Base-by-base conservation (phyloP, 441 rosid species). In the Viola pubescens region DNA sequence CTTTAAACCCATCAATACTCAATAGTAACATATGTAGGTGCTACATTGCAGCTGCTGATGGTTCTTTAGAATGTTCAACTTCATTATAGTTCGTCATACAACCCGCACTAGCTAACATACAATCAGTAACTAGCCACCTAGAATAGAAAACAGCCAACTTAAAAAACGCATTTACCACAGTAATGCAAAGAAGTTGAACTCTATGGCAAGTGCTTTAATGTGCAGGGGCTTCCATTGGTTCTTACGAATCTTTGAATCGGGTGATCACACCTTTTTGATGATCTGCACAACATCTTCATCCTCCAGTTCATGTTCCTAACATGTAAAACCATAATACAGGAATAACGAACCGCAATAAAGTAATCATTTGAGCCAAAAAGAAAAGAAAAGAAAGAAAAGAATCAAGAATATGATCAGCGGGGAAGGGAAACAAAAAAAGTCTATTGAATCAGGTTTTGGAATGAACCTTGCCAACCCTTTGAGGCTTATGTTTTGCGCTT, bases 221-320 rank as follows among this genome's bases (percentile, higher is more conserved):
- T 14, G 34, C 9, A 26, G 19, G 37, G 4, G 44, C 26, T 45
- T 42, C 26, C 11, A 26, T 7, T 19, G 7, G 26, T 37, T 49
- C 9, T 12, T 37, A 14, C 41, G 37, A 49, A 44, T 38, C 42
- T 37, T 12, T 7, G 45, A 41, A 4, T 26, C 11, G 12, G 50
- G 2, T 46, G 54, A 14, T 73, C 81, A 92, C 66, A 89, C 89
- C 81, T 85, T 89, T 72, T 89, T 89, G 62, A 89, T 91, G 52
- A 87, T 87, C 77, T 89, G 97, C 68, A 92, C 97, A 1, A 92
- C 98, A 60, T 92, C 97, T 75, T 92, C 97, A 55, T 92, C 98
- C 59, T 92, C 98, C 0, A 92, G 98, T 70, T 92, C 98, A 47
- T 92, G 98, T 63, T 92, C 98, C 97, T 92, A 77, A 61, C 46